phyloP scores from a whole-genome alignment of 371 early-diverging fungal genomes.

The Massospora cicadina region DNA sequence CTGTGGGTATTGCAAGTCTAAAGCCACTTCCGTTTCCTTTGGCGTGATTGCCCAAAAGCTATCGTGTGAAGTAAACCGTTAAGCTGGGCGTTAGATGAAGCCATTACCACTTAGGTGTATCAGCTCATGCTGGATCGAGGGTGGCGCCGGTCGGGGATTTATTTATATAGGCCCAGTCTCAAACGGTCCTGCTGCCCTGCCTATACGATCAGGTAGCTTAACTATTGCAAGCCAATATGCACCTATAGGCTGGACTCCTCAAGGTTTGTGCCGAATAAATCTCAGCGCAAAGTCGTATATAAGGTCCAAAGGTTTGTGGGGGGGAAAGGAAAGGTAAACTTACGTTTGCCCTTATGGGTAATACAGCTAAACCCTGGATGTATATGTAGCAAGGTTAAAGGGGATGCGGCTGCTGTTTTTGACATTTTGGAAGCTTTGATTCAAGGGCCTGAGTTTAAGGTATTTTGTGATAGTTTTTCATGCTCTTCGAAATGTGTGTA shows the following conservation, averaged over 20 bases:
- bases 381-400: too few relatives aligned
- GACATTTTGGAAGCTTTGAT: too few relatives aligned
- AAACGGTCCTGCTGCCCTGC: conserved; percentile 44
- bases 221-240: neutral
- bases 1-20: neutral
- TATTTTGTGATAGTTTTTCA: too few relatives aligned
- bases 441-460: too few relatives aligned
- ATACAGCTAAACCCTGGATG: neutral
- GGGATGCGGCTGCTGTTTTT: too few relatives aligned
- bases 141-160: conserved; percentile 46
- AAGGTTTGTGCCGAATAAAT: conserved; percentile 31
- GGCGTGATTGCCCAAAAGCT: neutral
- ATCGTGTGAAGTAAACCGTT: neutral
- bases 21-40: neutral
- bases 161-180: conserved; percentile 41
- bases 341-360: neutral
- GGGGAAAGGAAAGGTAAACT: neutral
- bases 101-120: conserved; percentile 26
- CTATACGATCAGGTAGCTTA: conserved; percentile 38
- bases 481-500: too few relatives aligned
- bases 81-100: neutral
- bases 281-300: conserved; percentile 46
- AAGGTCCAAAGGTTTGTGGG: conserved; percentile 31
- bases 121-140: conserved; percentile 44
- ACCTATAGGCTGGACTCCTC: conserved; percentile 27